Conservation (phyloP, 306 rosid species). For the Quillaja saponaria region DNA sequence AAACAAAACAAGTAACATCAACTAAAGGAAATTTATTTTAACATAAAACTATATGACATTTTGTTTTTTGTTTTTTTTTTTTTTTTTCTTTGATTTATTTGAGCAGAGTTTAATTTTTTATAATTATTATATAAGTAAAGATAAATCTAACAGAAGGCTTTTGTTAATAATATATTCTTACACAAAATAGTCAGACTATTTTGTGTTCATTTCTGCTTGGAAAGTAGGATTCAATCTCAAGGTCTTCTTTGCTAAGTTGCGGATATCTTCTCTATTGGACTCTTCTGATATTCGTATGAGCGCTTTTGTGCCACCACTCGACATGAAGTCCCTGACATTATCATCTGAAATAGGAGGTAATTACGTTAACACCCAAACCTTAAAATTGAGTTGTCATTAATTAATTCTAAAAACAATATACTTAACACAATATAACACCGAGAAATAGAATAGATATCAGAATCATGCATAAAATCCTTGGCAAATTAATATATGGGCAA, state of each 20-base stretch:
- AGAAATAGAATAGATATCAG: background rate
- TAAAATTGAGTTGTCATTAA: too few species aligned
- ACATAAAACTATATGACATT: too few species aligned
- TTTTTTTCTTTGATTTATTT: too few species aligned
- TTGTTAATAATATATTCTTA: too few species aligned
- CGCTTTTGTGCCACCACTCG: constrained; percentile 50
- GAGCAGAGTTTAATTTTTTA: too few species aligned
- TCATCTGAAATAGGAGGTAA: constrained; percentile 45
- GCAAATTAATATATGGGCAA: background rate
- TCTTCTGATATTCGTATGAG: constrained; percentile 49
- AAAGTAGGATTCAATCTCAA: constrained; percentile 44
- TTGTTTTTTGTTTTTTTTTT: too few species aligned
- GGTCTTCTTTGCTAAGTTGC: constrained; percentile 55
- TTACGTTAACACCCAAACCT: too few species aligned
- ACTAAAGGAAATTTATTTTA: too few species aligned
- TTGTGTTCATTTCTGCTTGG: constrained; percentile 33
- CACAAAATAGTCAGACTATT: too few species aligned
- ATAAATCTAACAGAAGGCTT: too few species aligned
- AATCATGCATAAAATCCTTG: background rate
- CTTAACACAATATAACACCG: background rate
- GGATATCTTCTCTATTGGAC: constrained; percentile 61
- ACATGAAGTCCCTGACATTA: constrained; percentile 51
- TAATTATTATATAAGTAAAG: too few species aligned
- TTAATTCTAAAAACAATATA: background rate
- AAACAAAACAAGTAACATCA: too few species aligned